Conservation (phyloP, 2,329 filamentous ascomycete genomes). For the Pestalotiopsis sp. region DNA sequence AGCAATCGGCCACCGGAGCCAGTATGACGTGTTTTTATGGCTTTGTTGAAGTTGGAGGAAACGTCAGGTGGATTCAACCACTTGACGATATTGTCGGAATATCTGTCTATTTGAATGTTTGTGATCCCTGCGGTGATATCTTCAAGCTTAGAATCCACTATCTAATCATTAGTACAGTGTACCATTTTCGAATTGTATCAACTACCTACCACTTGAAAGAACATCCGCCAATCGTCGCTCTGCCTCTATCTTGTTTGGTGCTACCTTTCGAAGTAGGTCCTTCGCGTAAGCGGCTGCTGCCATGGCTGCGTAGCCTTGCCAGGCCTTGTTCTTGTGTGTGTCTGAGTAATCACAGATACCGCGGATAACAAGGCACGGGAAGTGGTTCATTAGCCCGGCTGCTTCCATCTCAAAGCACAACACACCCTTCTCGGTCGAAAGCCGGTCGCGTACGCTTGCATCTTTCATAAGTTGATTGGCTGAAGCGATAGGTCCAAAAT, state of each 20-base stretch:
- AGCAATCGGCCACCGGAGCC: conserved; percentile 39
- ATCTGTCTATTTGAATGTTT: background rate
- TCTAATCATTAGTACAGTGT: too few relatives aligned
- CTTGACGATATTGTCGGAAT: background rate
- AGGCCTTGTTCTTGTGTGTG: conserved; percentile 26
- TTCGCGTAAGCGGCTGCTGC: conserved; percentile 28
- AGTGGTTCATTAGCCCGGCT: background rate
- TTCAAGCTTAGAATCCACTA: too few relatives aligned
- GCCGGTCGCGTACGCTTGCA: conserved; percentile 25
- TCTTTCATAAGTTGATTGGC: conserved; percentile 34
- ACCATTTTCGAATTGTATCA: too few relatives aligned
- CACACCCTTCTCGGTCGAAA: conserved; percentile 14
- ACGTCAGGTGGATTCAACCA: background rate
- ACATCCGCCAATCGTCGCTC: background rate
- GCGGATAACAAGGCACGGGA: conserved; percentile 9
- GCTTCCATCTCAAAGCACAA: conserved; percentile 25
- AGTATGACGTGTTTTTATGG: conserved; percentile 30
- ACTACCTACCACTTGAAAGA: background rate
- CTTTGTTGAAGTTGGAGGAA: conserved; percentile 31
- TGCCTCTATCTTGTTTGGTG: conserved; percentile 13
- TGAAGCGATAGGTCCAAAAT: conserved; percentile 38
- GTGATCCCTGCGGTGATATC: too few relatives aligned
- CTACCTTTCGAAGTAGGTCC: conserved; percentile 15
- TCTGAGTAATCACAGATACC: conserved; percentile 35
- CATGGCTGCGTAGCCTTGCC: conserved; percentile 28